Evolutionary conservation across 1,284 basidiomycete genomes (phyloP), one percentile per base, ranked within the genome.

Genomic region (Apiotrichum laibachii): DNA sequence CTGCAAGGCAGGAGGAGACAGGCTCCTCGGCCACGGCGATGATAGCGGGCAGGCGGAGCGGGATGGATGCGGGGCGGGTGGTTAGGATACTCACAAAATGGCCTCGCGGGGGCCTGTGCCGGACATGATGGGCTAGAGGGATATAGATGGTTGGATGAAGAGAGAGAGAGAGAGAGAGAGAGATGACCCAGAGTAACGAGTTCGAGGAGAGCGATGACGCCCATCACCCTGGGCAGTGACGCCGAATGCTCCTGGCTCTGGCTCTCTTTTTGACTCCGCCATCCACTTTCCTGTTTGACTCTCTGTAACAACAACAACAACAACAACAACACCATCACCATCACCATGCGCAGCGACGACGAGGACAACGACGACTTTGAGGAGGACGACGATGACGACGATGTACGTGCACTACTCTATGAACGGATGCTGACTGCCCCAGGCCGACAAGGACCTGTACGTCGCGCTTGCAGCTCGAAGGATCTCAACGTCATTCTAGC

Each of bases 21-120:
- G 26, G 4, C 26, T 31, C 26, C 7, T 4, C 26, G 26, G 26
- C 26, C n/a, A n/a, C n/a, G n/a, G n/a, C n/a, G n/a, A n/a, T n/a
- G n/a, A n/a, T n/a, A n/a, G n/a, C n/a, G n/a, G 26, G 26, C 26
- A 31, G 26, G 4, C 3, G 26, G 26, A 31, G n/a, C 26, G 26
- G 26, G 26, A 31, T 31, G 26, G n/a, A 31, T 31, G 26, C 26
- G 26, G 7, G 26, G 26, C 49, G 22, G 43, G 50, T 19, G 7
- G 40, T 15, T 34, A 12, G n/a, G 44, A 5, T n/a, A 70, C 76
- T 63, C 53, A 78, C 76, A 97, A 96, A 67, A 96, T 84, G 77
- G 89, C 89, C 80, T 96, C 93, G 71, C 93, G 85, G 67, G 90
- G 80, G 39, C 90, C 92, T 69, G 88, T 83, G 52, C 92, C 90